Base-by-base conservation (phyloP, 2,329 filamentous ascomycete genomes). In the Trichoderma sp. region DNA sequence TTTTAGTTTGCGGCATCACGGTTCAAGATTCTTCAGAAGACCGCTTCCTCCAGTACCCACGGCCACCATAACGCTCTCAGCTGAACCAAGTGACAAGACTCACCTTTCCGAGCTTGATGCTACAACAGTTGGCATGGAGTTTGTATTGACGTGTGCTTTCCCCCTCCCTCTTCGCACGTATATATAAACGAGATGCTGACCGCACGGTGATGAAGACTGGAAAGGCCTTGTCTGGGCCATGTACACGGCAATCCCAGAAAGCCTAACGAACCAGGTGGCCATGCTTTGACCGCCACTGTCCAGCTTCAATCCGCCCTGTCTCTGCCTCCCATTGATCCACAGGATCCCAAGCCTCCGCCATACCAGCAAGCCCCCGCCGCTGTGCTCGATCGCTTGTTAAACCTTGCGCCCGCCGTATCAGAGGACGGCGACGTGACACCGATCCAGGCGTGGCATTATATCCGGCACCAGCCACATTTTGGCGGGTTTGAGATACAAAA, bases 361-460 rank as follows among this genome's bases (percentile, higher is more conserved):
- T 69, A 65, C 5, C 60, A 72, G 1, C 57, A 71, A 1, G 55
- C 73, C 2, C 75, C 77, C 0, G 57, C 62, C 0, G 60, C 62
- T 0, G 71, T 77, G 4, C 72, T 78, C 5, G 70, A 74, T 4
- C 72, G 72, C 5, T 43, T 79, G 2, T 35, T 68, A 24, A 70
- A 40, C 1, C 73, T 78, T 2, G 74, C 77, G 1, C 60, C 72
- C 1, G 72, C 73, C 1, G 58, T 78, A 4, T 70, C 70, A 37
- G 53, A 63, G 5, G 83, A 77, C 0, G 78, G 76, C 11, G 80
- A 81, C 68, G 73, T 82, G 59, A 82, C 80, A 4, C 80, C 80
- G 0, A 74, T 81, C 10, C 79, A 82, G 66, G 79, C 78, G 1
- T 82, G 81, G 81, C 74, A 77, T 56, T 69, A 74, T 27, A 75